These are phyloP conservation scores for Arthrobotrys iridis DNA, from an alignment of 2,329 filamentous ascomycete species.

Conservation along the genomic window DNA sequence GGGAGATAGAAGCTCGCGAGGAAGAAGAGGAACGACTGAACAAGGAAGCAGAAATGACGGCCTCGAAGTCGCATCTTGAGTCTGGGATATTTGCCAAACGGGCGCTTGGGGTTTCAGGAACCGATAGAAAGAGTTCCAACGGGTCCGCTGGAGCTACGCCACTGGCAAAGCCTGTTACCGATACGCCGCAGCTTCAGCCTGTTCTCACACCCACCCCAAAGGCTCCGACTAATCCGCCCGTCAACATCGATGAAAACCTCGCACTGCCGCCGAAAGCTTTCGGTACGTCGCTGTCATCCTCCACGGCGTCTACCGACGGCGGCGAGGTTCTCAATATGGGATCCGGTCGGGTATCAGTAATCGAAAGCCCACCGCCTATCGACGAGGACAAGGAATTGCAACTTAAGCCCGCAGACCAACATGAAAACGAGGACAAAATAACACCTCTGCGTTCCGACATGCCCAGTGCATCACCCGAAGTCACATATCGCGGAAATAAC, in stretches of 20 bases:
- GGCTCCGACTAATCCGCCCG: conserved; percentile 45
- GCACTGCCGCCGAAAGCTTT: conserved; percentile 56
- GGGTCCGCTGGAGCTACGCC: conserved; percentile 45
- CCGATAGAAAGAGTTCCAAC: conserved; percentile 40
- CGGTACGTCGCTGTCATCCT: conserved; percentile 56
- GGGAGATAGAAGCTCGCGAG: conserved; percentile 54
- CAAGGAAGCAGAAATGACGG: conserved; percentile 41
- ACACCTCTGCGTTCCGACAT: conserved; percentile 36
- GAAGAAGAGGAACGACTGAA: conserved; percentile 40
- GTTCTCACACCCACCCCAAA: conserved; percentile 53
- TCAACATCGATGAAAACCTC: conserved; percentile 54
- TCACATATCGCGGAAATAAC: conserved; percentile 23
- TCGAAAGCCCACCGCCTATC: conserved; percentile 31
- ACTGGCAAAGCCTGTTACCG: conserved; percentile 51
- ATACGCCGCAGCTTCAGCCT: conserved; percentile 54
- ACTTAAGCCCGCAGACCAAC: conserved; percentile 22
- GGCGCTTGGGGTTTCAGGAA: conserved; percentile 36
- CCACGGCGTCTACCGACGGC: conserved; percentile 57
- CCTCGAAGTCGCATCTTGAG: conserved; percentile 15
- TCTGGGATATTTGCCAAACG: conserved; percentile 46
- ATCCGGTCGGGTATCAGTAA: conserved; percentile 30
- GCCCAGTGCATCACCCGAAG: conserved; percentile 21
- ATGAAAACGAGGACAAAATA: conserved; percentile 48
- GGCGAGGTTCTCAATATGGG: conserved; percentile 48
- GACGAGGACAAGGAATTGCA: conserved; percentile 37